These are phyloP conservation scores for Magnusiomyces tetraspermus DNA, from an alignment of 1,139 yeast genomes.

Conservation along the genomic window DNA sequence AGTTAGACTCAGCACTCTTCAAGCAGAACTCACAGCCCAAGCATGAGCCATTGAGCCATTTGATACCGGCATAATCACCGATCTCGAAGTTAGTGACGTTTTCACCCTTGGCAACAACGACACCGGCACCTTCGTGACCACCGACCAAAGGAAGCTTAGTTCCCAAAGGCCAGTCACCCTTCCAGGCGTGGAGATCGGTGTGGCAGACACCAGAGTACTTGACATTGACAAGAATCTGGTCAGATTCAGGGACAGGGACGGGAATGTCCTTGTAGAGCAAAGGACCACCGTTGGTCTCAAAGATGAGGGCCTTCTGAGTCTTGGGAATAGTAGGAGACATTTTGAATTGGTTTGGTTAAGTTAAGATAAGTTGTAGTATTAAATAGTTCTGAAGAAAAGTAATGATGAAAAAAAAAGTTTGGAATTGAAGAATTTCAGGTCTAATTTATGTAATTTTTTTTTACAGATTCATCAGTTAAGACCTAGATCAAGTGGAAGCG, in stretches of 20 bases:
- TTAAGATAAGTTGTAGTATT: conserved; percentile 28
- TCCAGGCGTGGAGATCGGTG: too few relatives aligned
- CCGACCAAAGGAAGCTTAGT: conserved; percentile 64
- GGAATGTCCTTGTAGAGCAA: too few relatives aligned
- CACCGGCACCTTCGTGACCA: conserved; percentile 86
- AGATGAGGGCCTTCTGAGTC: conserved; percentile 63
- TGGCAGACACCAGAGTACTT: too few relatives aligned
- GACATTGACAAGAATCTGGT: too few relatives aligned
- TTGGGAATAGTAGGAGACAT: conserved; percentile 40
- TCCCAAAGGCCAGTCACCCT: conserved; percentile 60
- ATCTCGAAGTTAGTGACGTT: conserved; percentile 59
- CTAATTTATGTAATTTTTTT: too few relatives aligned
- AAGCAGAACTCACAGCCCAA: conserved; percentile 65
- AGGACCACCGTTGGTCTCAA: too few relatives aligned
- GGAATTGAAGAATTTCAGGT: too few relatives aligned
- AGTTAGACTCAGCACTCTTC: conserved; percentile 57
- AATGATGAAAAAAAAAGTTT: not conserved
- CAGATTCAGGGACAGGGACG: too few relatives aligned
- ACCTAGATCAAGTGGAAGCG: too few relatives aligned
- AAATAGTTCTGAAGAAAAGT: not conserved
- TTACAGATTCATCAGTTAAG: too few relatives aligned
- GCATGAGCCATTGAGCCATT: conserved; percentile 65
- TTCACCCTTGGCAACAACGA: conserved; percentile 61
- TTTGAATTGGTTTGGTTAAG: conserved; percentile 36
- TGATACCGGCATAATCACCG: conserved; percentile 72